Conservation (phyloP, 805 yeast species). For the Teunomyces barrocoloradensis region DNA sequence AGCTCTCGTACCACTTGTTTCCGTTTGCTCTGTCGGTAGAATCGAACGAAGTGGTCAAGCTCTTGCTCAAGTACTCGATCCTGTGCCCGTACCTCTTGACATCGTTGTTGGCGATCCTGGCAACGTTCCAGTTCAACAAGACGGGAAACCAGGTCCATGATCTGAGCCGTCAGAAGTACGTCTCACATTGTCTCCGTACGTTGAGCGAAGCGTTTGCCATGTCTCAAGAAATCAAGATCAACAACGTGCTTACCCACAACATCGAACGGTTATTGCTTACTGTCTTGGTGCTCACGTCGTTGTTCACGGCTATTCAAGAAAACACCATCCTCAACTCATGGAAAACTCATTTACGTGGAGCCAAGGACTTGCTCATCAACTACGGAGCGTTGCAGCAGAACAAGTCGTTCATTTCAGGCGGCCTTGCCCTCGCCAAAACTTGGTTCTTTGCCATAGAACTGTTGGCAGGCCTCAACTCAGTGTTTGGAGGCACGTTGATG, state of each 20-base stretch:
- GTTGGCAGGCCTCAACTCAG: conserved; percentile 17
- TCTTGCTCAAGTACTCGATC: conserved; percentile 20
- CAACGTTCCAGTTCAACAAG: conserved; percentile 25
- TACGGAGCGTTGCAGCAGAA: conserved; percentile 13
- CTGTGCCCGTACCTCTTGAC: conserved; percentile 21
- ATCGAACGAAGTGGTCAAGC: conserved; percentile 31
- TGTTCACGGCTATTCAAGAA: conserved; percentile 19
- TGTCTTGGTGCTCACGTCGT: conserved; percentile 21
- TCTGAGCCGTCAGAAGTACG: conserved; percentile 17
- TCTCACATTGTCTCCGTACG: conserved; percentile 18
- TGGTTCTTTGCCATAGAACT: conserved; percentile 29
- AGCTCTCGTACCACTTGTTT: conserved; percentile 30
- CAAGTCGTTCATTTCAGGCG: conserved; percentile 13
- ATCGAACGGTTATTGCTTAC: conserved; percentile 26
- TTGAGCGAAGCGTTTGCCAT: conserved; percentile 19
- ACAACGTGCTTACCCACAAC: conserved; percentile 9
- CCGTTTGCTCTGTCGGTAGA: conserved; percentile 39
- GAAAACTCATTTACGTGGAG: conserved; percentile 25
- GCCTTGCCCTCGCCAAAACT: conserved; percentile 23
- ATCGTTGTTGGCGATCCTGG: conserved; percentile 23
- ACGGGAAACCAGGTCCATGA: conserved; percentile 21
- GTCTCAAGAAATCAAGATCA: neutral
- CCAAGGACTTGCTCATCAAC: conserved; percentile 22
- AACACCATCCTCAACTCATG: conserved; percentile 15
- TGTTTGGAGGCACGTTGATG: conserved; percentile 14